These are phyloP conservation scores for Tolypocladium album DNA, from an alignment of 2,329 filamentous ascomycete genomes.

Conservation along the genomic window DNA sequence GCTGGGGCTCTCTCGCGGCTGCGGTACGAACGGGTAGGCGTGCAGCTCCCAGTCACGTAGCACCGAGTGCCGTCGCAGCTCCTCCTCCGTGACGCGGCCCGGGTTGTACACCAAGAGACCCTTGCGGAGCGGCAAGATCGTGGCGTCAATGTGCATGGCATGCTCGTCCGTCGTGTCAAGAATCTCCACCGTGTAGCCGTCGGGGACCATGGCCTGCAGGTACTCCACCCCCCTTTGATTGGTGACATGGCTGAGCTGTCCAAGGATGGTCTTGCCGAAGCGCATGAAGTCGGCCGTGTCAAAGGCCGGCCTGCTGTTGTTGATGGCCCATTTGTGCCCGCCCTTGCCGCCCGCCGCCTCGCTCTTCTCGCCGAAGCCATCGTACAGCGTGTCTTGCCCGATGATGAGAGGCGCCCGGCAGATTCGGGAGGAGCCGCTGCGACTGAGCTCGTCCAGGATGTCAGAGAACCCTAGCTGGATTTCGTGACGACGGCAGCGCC, in stretches of 20 bases:
- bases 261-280: conserved; percentile 2
- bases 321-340: conserved; percentile 1
- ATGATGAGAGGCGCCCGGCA: background rate
- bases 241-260: conserved; percentile 2
- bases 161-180: background rate
- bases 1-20: background rate
- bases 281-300: conserved; percentile 3
- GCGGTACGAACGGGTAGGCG: background rate
- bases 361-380: background rate
- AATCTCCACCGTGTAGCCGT: conserved; percentile 1
- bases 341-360: background rate
- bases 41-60: conserved; percentile 1
- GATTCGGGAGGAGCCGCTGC: background rate
- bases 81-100: background rate
- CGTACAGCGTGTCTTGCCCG: conserved; percentile 1
- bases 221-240: background rate
- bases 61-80: background rate
- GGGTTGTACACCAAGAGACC: conserved; percentile 1
- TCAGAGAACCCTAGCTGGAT: background rate
- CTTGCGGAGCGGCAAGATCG: conserved; percentile 1
- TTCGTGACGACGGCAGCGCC: background rate
- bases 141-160: conserved; percentile 3
- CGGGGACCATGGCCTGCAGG: background rate
- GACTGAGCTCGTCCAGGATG: background rate
- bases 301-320: conserved; percentile 2